Evolutionary conservation across 225 moss, liverwort and hornwort species (phyloP), one percentile per base, ranked within the genome.

Genomic region (Sphagnum contortum): DNA sequence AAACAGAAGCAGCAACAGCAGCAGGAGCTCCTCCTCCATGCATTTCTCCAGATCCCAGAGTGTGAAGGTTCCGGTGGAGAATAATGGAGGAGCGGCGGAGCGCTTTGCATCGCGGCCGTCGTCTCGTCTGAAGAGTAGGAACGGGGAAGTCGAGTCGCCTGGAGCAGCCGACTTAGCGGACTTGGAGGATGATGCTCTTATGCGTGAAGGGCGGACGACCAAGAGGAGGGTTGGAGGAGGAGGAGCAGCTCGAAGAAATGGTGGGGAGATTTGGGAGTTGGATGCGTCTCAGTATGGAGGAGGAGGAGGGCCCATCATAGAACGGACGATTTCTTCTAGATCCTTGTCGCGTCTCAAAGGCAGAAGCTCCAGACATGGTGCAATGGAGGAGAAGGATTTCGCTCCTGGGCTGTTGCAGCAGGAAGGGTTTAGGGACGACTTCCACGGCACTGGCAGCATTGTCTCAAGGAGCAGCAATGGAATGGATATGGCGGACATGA

Each of bases 151-250:
- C 44, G 74, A 75, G 1, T 73, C 29, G 29, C 29, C 1, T 29
- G 29, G 29, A 29, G 29, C 80, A 7, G 75, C 80, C 64, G 84
- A 84, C 75, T 80, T 84, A 71, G 73, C 75, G 4, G 84, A 77
- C 6, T 50, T 78, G 29, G 29, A 29, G 5, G 80, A 78, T 5
- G 84, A 80, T 10, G 53, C 49, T 12, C 51, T 65, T 64, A 68
- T 65, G 63, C 77, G 77, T 73, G 77, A 71, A 49, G 64, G 47
- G 62, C 74, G 69, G 29, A 29, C 29, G 29, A 29, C 29, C 29
- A 29, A 64, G 4, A 72, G 84, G 12, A 77, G 73, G 72, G 68
- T 78, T 68, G 70, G 84, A 55, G 75, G 84, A 48, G 58, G 75
- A 55, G 80, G 75, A 12, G 75, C 75, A 3, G 75, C 77, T 58